Conservation (phyloP, 148 eudicot species). For the Rhododendron molle region DNA sequence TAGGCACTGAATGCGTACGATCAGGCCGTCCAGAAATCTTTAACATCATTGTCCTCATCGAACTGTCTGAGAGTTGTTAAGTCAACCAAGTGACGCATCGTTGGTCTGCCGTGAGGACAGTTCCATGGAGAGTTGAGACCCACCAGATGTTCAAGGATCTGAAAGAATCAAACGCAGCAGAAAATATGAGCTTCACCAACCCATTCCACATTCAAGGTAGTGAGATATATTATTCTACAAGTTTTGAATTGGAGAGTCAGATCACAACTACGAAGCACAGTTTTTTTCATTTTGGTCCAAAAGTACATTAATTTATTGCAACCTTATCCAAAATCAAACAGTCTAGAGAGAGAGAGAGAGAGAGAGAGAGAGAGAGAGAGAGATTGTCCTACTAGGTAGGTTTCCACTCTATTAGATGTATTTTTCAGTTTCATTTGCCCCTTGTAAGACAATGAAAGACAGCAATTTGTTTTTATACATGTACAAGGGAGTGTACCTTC, state of each 20-base stretch:
- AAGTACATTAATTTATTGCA: not conserved
- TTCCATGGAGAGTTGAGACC: constrained; percentile 95
- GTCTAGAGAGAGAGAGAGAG: not conserved
- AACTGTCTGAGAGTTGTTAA: constrained; percentile 33
- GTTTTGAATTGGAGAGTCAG: not conserved
- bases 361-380: not conserved
- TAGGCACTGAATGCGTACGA: not conserved
- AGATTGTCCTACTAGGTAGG: not conserved
- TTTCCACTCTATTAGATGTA: not conserved
- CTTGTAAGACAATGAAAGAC: not conserved
- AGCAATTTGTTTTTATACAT: not conserved
- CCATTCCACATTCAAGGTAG: not conserved
- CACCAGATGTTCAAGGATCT: constrained; percentile 82
- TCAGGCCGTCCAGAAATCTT: constrained; percentile 4
- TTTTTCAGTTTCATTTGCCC: not conserved
- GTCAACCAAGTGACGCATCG: constrained; percentile 95
- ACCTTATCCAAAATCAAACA: not conserved
- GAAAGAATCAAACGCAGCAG: constrained; percentile 13
- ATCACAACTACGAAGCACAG: not conserved
- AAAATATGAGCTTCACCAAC: not conserved
- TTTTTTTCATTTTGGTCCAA: not conserved
- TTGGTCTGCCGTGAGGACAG: constrained; percentile 98
- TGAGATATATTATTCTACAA: not conserved
- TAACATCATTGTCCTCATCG: constrained; percentile 12
- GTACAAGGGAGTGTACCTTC: constrained; percentile 47